phyloP scores from a whole-genome alignment of 495 filamentous ascomycete genomes.

The Durotheca rogersii region DNA sequence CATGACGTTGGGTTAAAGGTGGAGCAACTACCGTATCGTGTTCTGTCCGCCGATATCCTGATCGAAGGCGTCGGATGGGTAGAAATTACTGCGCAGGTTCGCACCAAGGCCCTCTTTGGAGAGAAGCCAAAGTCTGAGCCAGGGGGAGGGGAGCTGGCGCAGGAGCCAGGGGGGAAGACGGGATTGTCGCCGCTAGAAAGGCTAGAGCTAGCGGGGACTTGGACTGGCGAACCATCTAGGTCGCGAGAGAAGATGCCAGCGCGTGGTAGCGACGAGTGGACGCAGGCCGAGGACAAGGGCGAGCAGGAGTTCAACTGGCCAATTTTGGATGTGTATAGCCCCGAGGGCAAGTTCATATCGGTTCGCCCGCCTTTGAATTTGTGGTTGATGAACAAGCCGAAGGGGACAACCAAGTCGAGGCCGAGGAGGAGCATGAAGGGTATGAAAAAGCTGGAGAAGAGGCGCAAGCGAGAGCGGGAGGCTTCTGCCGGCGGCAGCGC shows the following conservation, averaged over 20 bases:
- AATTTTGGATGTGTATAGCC: conserved; percentile 79
- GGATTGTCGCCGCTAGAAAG: conserved; percentile 17
- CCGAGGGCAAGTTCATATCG: conserved; percentile 75
- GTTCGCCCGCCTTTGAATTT: conserved; percentile 70
- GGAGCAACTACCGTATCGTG: conserved; percentile 69
- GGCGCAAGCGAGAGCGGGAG: conserved; percentile 22
- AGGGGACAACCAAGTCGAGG: conserved; percentile 26
- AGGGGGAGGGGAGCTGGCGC: neutral
- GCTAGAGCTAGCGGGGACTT: conserved; percentile 18
- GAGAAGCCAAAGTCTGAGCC: conserved; percentile 11
- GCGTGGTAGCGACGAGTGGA: conserved; percentile 3
- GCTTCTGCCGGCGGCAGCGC: neutral
- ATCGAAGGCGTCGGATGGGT: conserved; percentile 94
- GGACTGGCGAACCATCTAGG: no score
- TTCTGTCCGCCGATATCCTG: conserved; percentile 78
- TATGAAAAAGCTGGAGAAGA: conserved; percentile 53
- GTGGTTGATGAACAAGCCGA: conserved; percentile 55
- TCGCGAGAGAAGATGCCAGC: conserved; percentile 21
- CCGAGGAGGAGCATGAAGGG: conserved; percentile 63
- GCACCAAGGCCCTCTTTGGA: conserved; percentile 49
- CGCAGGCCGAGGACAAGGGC: conserved; percentile 6
- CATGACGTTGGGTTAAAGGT: conserved; percentile 55
- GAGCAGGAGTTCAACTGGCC: conserved; percentile 51
- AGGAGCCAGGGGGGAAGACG: neutral
- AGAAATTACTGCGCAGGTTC: conserved; percentile 79